phyloP scores from a whole-genome alignment of 2,329 filamentous ascomycete species.

The Xylaria sp. region DNA sequence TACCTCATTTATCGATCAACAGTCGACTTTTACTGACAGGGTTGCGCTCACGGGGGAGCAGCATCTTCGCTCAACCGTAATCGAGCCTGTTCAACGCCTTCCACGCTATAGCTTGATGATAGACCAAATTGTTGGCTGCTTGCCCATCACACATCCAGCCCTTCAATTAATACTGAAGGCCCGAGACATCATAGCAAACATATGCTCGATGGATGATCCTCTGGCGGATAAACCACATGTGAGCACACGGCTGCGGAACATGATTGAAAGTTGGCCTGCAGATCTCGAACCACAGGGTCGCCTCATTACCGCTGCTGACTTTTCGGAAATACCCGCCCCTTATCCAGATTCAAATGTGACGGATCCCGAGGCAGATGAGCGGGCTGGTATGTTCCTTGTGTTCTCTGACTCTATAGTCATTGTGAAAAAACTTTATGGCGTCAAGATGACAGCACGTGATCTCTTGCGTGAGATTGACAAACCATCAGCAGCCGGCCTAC shows the following conservation, averaged over 20 bases:
- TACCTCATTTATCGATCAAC: constrained; percentile 77
- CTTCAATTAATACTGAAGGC: constrained; percentile 84
- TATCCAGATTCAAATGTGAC: constrained; percentile 57
- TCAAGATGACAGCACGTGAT: constrained; percentile 73
- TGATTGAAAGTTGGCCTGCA: constrained; percentile 78
- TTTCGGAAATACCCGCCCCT: constrained; percentile 76
- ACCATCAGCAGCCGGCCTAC: constrained; percentile 67
- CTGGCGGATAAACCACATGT: constrained; percentile 74
- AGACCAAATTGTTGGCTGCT: constrained; percentile 87
- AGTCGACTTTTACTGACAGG: constrained; percentile 81
- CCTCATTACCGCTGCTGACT: constrained; percentile 81
- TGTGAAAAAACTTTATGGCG: constrained; percentile 70
- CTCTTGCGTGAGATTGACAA: constrained; percentile 86
- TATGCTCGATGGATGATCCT: constrained; percentile 87
- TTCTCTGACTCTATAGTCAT: constrained; percentile 84
- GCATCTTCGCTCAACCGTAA: constrained; percentile 85
- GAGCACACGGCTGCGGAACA: constrained; percentile 73
- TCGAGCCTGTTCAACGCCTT: constrained; percentile 93
- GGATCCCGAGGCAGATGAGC: constrained; percentile 50
- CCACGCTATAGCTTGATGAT: constrained; percentile 96
- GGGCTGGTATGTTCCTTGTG: constrained; percentile 75
- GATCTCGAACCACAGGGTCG: constrained; percentile 76
- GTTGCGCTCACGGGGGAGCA: constrained; percentile 89
- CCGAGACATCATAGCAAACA: constrained; percentile 91
- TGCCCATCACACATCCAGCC: constrained; percentile 86